Conservation (phyloP, 1,284 basidiomycete genomes). For the Inonotus hispidus region DNA sequence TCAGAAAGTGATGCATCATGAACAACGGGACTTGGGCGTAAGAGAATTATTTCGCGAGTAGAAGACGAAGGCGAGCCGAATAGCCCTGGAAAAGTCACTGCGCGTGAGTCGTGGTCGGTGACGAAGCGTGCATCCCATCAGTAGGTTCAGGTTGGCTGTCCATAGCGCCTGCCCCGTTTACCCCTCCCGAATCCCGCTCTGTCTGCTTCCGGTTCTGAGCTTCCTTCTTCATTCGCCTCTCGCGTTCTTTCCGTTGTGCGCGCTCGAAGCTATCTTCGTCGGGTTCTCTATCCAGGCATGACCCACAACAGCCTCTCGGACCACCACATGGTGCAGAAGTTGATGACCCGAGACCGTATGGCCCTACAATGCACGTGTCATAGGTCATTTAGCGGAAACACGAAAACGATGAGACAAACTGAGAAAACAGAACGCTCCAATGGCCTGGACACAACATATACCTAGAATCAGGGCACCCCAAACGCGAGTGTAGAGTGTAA, state of each 20-base stretch:
- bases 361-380: not conserved
- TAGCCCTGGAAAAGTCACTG: not conserved
- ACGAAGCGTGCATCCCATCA: not conserved
- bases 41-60: too few relatives aligned
- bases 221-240: constrained; percentile 1
- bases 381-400: not conserved
- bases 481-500: not conserved
- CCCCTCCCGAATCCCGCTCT: not conserved
- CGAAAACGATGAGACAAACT: not conserved
- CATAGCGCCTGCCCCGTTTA: not conserved
- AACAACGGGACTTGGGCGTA: too few relatives aligned
- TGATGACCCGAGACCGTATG: constrained; percentile 4
- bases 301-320: constrained; percentile 14
- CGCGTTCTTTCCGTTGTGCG: constrained; percentile 15
- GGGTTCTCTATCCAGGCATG: constrained; percentile 10
- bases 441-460: not conserved
- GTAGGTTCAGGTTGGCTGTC: not conserved
- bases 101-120: not conserved
- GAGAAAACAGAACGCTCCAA: not conserved
- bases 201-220: not conserved
- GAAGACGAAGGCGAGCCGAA: too few relatives aligned
- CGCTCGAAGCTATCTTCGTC: constrained; percentile 15
- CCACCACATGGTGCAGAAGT: constrained; percentile 14
- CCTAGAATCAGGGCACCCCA: not conserved
- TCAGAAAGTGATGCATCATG: too few relatives aligned